Percentiles rank a stretch among this genome's conserved stretches.
phyloP scores from a whole-genome alignment of 2,329 filamentous ascomycete species.

The Didymella glomerata region DNA sequence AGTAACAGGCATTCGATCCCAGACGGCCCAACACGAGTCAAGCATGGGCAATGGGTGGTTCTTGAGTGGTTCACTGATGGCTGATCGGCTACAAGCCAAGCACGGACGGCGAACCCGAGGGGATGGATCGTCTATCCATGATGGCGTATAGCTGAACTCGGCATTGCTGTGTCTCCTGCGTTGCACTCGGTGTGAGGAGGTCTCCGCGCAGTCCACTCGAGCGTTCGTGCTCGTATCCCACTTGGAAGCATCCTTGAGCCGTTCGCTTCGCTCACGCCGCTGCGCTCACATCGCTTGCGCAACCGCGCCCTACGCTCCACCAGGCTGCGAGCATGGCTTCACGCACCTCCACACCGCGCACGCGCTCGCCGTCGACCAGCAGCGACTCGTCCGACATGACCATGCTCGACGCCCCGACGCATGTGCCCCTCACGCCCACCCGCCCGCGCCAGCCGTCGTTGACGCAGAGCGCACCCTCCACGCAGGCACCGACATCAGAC shows the following conservation, averaged over 20 bases:
- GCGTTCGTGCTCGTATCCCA: no score
- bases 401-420: slow-evolving; percentile 46
- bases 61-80: not conserved
- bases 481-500: slow-evolving; percentile 21
- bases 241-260: no score
- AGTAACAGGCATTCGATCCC: no score
- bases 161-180: not conserved
- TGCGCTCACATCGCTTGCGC: not conserved
- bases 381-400: slow-evolving; percentile 44
- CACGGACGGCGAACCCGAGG: slow-evolving; percentile 8
- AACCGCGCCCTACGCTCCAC: not conserved
- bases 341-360: slow-evolving; percentile 39
- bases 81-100: slow-evolving; percentile 5
- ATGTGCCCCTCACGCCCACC: slow-evolving; percentile 35
- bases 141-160: not conserved
- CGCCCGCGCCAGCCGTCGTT: slow-evolving; percentile 38
- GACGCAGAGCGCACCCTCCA: slow-evolving; percentile 18
- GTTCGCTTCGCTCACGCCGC: no score
- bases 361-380: slow-evolving; percentile 43
- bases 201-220: not conserved
- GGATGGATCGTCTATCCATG: slow-evolving; percentile 1
- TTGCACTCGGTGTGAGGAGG: not conserved
- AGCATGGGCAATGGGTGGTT: not conserved
- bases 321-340: slow-evolving; percentile 35
- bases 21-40: not conserved